phyloP scores from a whole-genome alignment of 225 moss, liverwort and hornwort genomes.

The Physcomitrellopsis africana region DNA sequence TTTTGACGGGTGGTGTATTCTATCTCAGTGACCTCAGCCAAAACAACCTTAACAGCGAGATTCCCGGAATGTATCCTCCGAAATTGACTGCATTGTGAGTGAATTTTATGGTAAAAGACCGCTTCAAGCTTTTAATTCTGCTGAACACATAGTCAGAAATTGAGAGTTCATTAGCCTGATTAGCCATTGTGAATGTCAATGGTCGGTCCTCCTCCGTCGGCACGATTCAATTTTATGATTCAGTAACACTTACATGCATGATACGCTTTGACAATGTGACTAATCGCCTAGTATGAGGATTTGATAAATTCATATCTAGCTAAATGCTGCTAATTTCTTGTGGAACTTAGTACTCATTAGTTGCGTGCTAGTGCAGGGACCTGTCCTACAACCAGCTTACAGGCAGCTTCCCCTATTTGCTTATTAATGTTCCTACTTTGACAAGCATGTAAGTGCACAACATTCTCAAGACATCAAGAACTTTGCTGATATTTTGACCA shows the following conservation, averaged over 20 bases:
- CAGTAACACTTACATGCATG: neutral
- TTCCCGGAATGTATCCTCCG: slow-evolving; percentile 45
- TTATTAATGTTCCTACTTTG: slow-evolving; percentile 44
- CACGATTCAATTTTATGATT: neutral
- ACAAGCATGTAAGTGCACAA: slow-evolving; percentile 44
- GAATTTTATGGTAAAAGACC: neutral
- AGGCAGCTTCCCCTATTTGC: slow-evolving; percentile 58
- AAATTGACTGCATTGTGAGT: slow-evolving; percentile 43
- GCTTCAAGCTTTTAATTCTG: neutral
- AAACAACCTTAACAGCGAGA: slow-evolving; percentile 40
- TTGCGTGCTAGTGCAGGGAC: slow-evolving; percentile 40
- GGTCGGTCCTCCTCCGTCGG: neutral
- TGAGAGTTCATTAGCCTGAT: slow-evolving; percentile 12
- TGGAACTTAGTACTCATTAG: slow-evolving; percentile 31
- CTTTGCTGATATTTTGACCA: neutral
- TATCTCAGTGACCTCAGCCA: slow-evolving; percentile 51
- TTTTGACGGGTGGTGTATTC: slow-evolving; percentile 15
- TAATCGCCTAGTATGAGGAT: neutral
- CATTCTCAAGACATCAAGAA: neutral
- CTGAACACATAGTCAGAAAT: neutral
- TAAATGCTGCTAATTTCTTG: neutral
- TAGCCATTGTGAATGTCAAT: slow-evolving; percentile 8
- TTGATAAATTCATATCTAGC: neutral
- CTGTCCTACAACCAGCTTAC: slow-evolving; percentile 54
- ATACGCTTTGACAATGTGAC: slow-evolving; percentile 1